A percentile compares a stretch with the other conserved stretches of the same genome.
phyloP scores from a whole-genome alignment of 179 eudicot species.

The Sideroxylon spinosum region DNA sequence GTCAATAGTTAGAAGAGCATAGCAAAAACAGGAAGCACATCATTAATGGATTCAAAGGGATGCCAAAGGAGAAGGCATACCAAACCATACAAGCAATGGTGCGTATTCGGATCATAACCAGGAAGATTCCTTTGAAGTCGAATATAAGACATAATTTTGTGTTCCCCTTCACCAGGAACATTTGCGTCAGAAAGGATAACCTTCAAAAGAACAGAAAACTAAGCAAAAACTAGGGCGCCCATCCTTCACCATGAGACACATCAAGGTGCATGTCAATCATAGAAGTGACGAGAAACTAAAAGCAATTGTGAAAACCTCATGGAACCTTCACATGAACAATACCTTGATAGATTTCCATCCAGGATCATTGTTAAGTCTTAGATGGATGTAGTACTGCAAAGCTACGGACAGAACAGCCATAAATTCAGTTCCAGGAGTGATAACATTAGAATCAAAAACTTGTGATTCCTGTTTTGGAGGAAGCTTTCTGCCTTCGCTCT shows the following conservation, averaged over 20 bases:
- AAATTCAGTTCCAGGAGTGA: constrained; percentile 92
- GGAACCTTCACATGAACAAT: constrained; percentile 6
- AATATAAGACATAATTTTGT: constrained; percentile 89
- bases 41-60: neutral
- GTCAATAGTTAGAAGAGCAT: neutral
- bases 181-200: constrained; percentile 95
- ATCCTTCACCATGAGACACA: neutral
- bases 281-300: neutral
- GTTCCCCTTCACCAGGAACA: constrained; percentile 99
- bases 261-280: constrained; percentile 1
- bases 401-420: constrained; percentile 85
- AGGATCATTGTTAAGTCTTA: constrained; percentile 79
- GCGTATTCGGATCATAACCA: constrained; percentile 90
- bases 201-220: constrained; percentile 37
- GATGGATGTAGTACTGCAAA: constrained; percentile 79
- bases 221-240: constrained; percentile 6
- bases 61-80: constrained; percentile 33
- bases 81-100: constrained; percentile 94
- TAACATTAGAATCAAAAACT: constrained; percentile 79
- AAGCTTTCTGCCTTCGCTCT: constrained; percentile 80
- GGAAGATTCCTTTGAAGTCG: constrained; percentile 90
- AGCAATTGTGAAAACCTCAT: constrained; percentile 8
- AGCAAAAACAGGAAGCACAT: neutral
- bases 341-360: constrained; percentile 96
- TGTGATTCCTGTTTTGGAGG: constrained; percentile 72